phyloP scores from a whole-genome alignment of 768 basidiomycete species.

The Boletus edulis region DNA sequence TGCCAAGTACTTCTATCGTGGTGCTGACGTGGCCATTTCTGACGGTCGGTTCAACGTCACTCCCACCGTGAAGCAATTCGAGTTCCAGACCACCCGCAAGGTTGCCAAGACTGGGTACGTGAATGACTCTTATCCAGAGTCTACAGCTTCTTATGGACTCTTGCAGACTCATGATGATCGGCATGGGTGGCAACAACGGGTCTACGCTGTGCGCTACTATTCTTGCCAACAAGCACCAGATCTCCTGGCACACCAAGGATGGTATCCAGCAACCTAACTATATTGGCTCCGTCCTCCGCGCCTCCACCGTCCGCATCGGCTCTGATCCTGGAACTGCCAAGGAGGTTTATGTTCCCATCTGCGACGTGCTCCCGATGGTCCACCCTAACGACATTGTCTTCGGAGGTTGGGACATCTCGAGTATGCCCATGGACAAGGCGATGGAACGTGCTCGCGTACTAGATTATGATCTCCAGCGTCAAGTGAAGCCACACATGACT shows the following conservation, averaged over 20 bases:
- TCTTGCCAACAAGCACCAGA: slow-evolving; percentile 93
- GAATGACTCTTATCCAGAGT: slow-evolving; percentile 1
- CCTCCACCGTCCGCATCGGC: slow-evolving; percentile 92
- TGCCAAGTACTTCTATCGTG: slow-evolving; percentile 78
- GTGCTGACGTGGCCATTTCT: slow-evolving; percentile 63
- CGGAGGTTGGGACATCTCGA: slow-evolving; percentile 98
- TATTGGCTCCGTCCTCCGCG: slow-evolving; percentile 94
- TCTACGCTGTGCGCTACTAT: slow-evolving; percentile 91
- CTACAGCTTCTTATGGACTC: background rate
- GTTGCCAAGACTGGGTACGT: slow-evolving; percentile 92
- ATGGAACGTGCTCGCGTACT: slow-evolving; percentile 93
- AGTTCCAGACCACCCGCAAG: slow-evolving; percentile 87
- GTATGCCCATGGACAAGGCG: slow-evolving; percentile 79
- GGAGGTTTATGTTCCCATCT: slow-evolving; percentile 90
- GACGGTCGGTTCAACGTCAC: slow-evolving; percentile 77
- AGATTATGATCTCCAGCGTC: slow-evolving; percentile 95
- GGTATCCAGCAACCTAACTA: slow-evolving; percentile 96
- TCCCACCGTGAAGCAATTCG: slow-evolving; percentile 76
- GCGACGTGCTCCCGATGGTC: slow-evolving; percentile 93
- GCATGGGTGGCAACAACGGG: slow-evolving; percentile 97
- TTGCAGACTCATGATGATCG: slow-evolving; percentile 90
- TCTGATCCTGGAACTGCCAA: slow-evolving; percentile 75
- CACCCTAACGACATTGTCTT: slow-evolving; percentile 98
- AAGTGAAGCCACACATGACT: slow-evolving; percentile 85
- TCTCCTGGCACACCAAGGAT: slow-evolving; percentile 91